Conservation (phyloP, 2,329 filamentous ascomycete genomes). For the Cladophialophora carrionii region DNA sequence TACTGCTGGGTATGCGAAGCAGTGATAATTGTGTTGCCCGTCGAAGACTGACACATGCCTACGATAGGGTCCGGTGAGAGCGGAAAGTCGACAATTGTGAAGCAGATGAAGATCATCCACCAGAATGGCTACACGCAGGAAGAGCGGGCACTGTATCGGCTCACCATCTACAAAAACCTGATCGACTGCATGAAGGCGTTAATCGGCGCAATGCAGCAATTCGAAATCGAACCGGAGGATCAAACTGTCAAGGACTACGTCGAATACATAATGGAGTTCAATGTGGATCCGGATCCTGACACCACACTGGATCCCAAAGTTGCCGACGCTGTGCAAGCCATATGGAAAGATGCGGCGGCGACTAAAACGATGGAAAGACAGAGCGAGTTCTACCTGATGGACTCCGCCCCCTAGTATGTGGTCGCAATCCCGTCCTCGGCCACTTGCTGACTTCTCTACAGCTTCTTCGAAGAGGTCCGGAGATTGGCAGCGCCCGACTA, state of each 20-base stretch:
- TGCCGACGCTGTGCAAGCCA: constrained; percentile 76
- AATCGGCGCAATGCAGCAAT: constrained; percentile 88
- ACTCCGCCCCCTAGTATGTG: constrained; percentile 93
- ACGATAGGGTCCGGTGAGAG: constrained; percentile 88
- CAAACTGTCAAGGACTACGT: constrained; percentile 73
- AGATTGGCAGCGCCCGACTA: constrained; percentile 85
- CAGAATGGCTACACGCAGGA: constrained; percentile 96
- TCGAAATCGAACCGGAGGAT: constrained; percentile 77
- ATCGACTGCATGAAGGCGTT: constrained; percentile 95
- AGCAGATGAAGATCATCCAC: constrained; percentile 99
- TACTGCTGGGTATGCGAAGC: constrained; percentile 75
- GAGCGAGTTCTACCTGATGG: constrained; percentile 99
- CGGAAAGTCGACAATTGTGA: constrained; percentile 98
- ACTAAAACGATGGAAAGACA: constrained; percentile 85
- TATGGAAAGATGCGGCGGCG: constrained; percentile 89
- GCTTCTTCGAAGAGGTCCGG: constrained; percentile 92
- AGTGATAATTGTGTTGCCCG: constrained; percentile 17
- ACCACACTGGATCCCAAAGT: constrained; percentile 79
- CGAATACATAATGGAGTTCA: constrained; percentile 82
- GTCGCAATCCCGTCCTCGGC: constrained; percentile 18
- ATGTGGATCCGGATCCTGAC: constrained; percentile 86
- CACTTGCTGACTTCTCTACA: constrained; percentile 46
- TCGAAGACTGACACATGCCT: constrained; percentile 21
- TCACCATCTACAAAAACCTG: constrained; percentile 97
- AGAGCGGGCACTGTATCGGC: constrained; percentile 88